These are phyloP conservation scores for Ustanciosporium gigantosporum DNA, from an alignment of 1,284 basidiomycete species.

Conservation along the genomic window DNA sequence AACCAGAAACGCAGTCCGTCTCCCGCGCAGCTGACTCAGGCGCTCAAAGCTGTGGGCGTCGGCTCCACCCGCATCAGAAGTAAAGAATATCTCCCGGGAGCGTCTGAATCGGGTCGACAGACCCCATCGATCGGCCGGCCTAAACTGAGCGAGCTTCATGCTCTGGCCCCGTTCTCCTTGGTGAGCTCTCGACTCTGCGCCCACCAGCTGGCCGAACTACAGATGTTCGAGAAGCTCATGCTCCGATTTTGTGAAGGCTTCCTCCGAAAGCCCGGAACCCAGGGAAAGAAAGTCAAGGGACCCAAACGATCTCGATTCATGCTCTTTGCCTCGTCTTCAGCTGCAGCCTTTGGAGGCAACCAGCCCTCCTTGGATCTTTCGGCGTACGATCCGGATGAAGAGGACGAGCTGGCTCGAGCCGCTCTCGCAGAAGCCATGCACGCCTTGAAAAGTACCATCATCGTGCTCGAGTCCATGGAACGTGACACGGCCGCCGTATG, in stretches of 20 bases:
- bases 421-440: constrained; percentile 56
- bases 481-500: constrained; percentile 44
- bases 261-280: constrained; percentile 31
- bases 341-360: constrained; percentile 7
- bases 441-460: constrained; percentile 51
- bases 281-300: constrained; percentile 23
- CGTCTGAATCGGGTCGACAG: constrained; percentile 31
- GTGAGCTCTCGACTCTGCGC: constrained; percentile 45
- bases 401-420: constrained; percentile 56
- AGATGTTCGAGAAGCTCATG: constrained; percentile 56
- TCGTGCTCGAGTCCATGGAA: constrained; percentile 49
- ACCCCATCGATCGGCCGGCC: constrained; percentile 18
- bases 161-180: constrained; percentile 23
- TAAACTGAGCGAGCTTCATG: not conserved
- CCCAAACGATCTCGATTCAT: constrained; percentile 28
- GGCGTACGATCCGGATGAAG: constrained; percentile 42
- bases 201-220: constrained; percentile 50
- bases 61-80: constrained; percentile 29
- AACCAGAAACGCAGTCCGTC: constrained; percentile 43
- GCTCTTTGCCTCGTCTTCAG: constrained; percentile 20
- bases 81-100: constrained; percentile 6
- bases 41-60: constrained; percentile 49
- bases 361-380: constrained; percentile 23
- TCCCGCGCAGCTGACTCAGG: constrained; percentile 44
- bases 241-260: constrained; percentile 50